These are phyloP conservation scores for Russula vinacea DNA, from an alignment of 768 basidiomycete genomes.

Conservation along the genomic window DNA sequence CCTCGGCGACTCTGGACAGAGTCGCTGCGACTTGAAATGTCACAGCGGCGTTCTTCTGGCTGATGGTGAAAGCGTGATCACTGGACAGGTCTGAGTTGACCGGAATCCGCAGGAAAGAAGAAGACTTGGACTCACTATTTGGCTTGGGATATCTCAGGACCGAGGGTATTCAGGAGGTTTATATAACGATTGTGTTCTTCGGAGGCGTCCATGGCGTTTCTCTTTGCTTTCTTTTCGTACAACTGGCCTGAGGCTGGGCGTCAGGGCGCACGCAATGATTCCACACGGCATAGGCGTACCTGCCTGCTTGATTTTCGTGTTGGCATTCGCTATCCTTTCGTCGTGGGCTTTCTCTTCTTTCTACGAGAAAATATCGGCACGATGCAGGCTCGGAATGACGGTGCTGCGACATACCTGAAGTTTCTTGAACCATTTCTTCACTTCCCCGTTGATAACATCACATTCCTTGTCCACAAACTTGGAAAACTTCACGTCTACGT, in stretches of 20 bases:
- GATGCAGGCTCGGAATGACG: neutral
- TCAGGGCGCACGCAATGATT: neutral
- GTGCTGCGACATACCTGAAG: conserved; percentile 54
- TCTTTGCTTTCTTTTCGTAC: conserved; percentile 81
- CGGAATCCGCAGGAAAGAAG: neutral
- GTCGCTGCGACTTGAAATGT: conserved; percentile 62
- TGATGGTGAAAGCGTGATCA: conserved; percentile 62
- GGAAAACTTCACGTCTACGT: conserved; percentile 70
- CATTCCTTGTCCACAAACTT: conserved; percentile 75
- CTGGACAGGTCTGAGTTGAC: conserved; percentile 39
- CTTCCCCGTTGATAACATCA: conserved; percentile 57
- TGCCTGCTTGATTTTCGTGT: conserved; percentile 74
- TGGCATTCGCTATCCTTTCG: conserved; percentile 61
- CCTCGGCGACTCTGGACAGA: conserved; percentile 69
- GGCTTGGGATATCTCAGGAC: conserved; percentile 75
- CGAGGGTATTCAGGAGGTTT: conserved; percentile 63
- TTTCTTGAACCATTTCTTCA: conserved; percentile 87
- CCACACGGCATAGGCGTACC: conserved; percentile 40
- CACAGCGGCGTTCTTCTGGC: conserved; percentile 55
- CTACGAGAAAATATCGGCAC: conserved; percentile 38
- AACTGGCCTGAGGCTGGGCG: conserved; percentile 49
- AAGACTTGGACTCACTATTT: conserved; percentile 58
- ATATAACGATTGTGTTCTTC: conserved; percentile 81
- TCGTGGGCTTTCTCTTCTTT: conserved; percentile 81
- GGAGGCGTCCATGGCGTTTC: conserved; percentile 57